These are phyloP conservation scores for Salix koriyanagi DNA, from an alignment of 345 rosid genomes.

Conservation along the genomic window DNA sequence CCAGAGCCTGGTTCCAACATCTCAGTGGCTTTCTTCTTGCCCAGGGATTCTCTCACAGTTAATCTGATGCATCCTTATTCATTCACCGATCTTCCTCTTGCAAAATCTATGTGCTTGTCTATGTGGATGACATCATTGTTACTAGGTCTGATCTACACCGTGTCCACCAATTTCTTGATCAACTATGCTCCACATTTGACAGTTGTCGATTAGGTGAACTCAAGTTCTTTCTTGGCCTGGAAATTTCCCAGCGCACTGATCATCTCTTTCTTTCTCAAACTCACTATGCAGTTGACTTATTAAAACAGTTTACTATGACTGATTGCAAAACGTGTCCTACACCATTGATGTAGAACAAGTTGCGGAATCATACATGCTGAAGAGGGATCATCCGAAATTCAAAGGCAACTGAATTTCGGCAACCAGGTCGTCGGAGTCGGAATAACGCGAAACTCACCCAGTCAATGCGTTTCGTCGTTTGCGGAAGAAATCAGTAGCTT, in stretches of 20 bases:
- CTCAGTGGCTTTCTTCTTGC: too few relatives aligned
- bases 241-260: too few relatives aligned
- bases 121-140: not conserved
- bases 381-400: too few relatives aligned
- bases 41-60: not conserved
- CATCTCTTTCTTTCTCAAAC: not conserved
- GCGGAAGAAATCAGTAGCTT: too few relatives aligned
- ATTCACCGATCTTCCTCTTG: too few relatives aligned
- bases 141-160: fast-evolving
- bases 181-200: not conserved
- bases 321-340: not conserved
- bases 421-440: too few relatives aligned
- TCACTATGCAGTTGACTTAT: not conserved
- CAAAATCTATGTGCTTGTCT: too few relatives aligned
- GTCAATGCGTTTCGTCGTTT: too few relatives aligned
- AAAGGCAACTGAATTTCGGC: too few relatives aligned
- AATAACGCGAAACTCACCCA: too few relatives aligned
- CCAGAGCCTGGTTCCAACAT: not conserved
- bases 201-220: not conserved
- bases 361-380: too few relatives aligned
- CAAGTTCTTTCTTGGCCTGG: not conserved
- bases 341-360: too few relatives aligned
- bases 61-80: not conserved
- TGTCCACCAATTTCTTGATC: not conserved
- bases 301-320: not conserved